Conservation (phyloP, 345 rosid species). For the Barbarea vulgaris region DNA sequence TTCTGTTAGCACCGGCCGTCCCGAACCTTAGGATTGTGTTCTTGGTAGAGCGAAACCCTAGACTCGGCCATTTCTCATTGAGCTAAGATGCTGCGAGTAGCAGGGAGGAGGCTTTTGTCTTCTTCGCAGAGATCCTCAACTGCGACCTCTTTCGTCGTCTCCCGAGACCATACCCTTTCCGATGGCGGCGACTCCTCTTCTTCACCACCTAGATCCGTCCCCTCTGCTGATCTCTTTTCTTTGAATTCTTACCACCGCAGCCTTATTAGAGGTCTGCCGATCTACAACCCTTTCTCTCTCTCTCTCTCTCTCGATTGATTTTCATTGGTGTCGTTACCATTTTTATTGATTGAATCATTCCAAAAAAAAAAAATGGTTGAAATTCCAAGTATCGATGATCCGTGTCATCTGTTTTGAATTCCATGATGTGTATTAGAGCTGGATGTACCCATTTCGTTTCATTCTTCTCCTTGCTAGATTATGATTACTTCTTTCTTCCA, state of each 20-base stretch:
- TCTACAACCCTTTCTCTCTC: not conserved
- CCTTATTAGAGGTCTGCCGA: constrained; percentile 58
- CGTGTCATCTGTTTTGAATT: not conserved
- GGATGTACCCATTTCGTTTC: not conserved
- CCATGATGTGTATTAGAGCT: constrained; percentile 5
- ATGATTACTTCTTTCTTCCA: not conserved
- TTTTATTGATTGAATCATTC: not conserved
- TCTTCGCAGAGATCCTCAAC: constrained; percentile 49
- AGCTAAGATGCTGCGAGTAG: constrained; percentile 68
- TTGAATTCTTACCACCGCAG: constrained; percentile 40
- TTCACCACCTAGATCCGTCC: constrained; percentile 12
- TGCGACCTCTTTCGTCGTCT: constrained; percentile 46
- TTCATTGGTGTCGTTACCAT: not conserved
- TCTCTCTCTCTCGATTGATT: not conserved
- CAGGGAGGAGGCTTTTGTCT: constrained; percentile 78
- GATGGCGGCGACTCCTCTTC: constrained; percentile 36
- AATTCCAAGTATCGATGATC: not conserved
- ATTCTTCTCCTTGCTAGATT: not conserved
- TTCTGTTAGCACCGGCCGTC: constrained; percentile 24
- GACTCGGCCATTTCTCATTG: not conserved
- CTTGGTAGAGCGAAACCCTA: constrained; percentile 35
- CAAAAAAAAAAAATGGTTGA: not conserved
- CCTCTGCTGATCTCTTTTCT: constrained; percentile 45
- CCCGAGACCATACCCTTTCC: constrained; percentile 36
- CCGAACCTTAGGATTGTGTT: constrained; percentile 23